These are phyloP conservation scores for Coccomyxa sp. DNA, from an alignment of 139 green algal genomes.

Conservation along the genomic window DNA sequence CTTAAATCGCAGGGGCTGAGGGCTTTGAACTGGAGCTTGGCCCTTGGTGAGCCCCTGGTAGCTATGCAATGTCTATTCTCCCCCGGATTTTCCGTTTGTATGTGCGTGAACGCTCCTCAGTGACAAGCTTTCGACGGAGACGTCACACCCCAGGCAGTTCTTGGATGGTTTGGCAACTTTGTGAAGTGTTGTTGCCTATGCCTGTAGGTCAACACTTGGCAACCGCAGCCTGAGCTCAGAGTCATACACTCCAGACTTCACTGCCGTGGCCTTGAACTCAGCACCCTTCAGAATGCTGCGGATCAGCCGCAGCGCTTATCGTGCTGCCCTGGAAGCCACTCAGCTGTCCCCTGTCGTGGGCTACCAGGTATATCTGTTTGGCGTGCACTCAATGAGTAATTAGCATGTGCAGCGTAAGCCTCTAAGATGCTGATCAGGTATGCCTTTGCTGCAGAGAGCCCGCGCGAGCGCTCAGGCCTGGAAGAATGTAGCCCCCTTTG, in stretches of 20 bases:
- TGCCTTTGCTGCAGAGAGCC: background rate
- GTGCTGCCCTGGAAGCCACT: constrained; percentile 10
- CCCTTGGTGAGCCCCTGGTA: constrained; percentile 41
- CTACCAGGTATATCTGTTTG: background rate
- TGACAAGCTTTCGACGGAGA: too few relatives aligned
- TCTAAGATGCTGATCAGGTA: background rate
- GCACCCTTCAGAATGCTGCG: constrained; percentile 29
- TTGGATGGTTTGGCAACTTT: too few relatives aligned
- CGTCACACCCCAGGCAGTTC: too few relatives aligned
- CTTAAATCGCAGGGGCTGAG: constrained; percentile 18
- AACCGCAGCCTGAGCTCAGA: constrained; percentile 22
- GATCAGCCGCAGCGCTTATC: constrained; percentile 21
- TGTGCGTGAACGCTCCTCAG: too few relatives aligned
- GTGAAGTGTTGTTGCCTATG: too few relatives aligned
- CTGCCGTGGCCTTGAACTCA: constrained; percentile 11
- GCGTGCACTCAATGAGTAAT: background rate
- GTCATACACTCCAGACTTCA: constrained; percentile 42
- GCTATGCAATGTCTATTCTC: too few relatives aligned
- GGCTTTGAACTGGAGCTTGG: constrained; percentile 47
- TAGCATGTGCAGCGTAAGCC: background rate
- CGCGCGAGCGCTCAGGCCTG: too few relatives aligned
- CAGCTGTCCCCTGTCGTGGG: background rate
- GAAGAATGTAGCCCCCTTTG: too few relatives aligned
- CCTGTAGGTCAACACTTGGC: constrained; percentile 25
- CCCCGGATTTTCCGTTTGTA: too few relatives aligned